These are phyloP conservation scores for Backusella liffmaniae DNA, from an alignment of 192 early-diverging fungal genomes.

Conservation along the genomic window DNA sequence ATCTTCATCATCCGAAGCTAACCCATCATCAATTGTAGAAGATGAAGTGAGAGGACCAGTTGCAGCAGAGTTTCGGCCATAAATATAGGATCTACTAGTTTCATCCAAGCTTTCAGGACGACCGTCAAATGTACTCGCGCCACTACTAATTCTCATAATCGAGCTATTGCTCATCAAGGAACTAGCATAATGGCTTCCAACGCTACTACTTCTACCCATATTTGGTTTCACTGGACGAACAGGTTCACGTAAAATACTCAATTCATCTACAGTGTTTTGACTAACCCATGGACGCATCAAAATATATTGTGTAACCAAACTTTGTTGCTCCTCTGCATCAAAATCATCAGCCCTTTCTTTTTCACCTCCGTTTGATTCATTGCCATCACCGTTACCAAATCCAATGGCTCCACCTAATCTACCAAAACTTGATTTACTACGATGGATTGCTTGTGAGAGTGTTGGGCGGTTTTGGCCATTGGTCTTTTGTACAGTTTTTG, in stretches of 20 bases:
- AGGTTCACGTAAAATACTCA: slow-evolving; percentile 67
- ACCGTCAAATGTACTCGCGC: neutral
- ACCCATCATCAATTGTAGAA: neutral
- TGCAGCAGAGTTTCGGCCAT: neutral
- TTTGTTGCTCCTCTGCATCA: slow-evolving; percentile 35
- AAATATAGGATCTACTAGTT: neutral
- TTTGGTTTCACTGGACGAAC: neutral
- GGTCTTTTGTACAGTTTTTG: slow-evolving; percentile 40
- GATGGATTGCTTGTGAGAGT: slow-evolving; percentile 46
- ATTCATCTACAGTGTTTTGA: slow-evolving; percentile 74
- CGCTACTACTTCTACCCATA: neutral
- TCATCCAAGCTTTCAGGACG: slow-evolving; percentile 10
- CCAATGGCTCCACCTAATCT: slow-evolving; percentile 18
- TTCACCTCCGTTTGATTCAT: slow-evolving; percentile 17
- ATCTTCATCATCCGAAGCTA: slow-evolving; percentile 3
- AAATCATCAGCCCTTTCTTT: neutral
- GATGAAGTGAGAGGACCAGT: neutral
- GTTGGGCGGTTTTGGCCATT: slow-evolving; percentile 52
- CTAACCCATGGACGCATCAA: slow-evolving; percentile 65
- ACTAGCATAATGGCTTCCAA: slow-evolving; percentile 15
- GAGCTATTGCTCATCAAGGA: slow-evolving; percentile 17
- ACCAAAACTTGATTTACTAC: slow-evolving; percentile 38
- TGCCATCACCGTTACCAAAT: slow-evolving; percentile 21
- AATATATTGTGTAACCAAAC: slow-evolving; percentile 63
- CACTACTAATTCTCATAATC: slow-evolving; percentile 13